A percentile compares a stretch with the other conserved stretches of the same genome.
Conservation (phyloP, 768 basidiomycete genomes). For the Ramaria sp. region DNA sequence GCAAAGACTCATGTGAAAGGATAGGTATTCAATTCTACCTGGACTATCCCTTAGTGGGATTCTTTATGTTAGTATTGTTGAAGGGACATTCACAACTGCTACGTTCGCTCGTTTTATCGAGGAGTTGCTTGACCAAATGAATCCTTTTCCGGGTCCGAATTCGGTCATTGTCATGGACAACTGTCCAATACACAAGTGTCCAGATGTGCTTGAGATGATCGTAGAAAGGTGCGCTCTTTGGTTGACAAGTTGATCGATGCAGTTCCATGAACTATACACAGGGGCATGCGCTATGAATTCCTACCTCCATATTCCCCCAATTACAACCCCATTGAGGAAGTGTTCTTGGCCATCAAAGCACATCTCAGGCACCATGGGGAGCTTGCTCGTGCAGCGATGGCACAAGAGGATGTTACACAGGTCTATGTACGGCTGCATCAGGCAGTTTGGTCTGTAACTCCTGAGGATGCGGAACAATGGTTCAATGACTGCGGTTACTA, state of each 20-base stretch:
- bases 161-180: constrained; percentile 20
- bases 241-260: not conserved
- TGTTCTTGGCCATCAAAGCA: constrained; percentile 20
- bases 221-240: constrained; percentile 1
- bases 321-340: constrained; percentile 20
- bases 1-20: constrained; percentile 12
- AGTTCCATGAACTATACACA: too few species aligned
- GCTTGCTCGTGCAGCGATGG: constrained; percentile 10
- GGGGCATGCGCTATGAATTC: constrained; percentile 8
- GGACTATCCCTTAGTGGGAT: constrained; percentile 20
- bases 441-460: constrained; percentile 15
- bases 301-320: constrained; percentile 21
- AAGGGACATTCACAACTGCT: constrained; percentile 13
- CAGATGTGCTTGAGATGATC: constrained; percentile 11
- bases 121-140: constrained; percentile 9
- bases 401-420: constrained; percentile 12
- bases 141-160: constrained; percentile 14
- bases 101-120: constrained; percentile 17
- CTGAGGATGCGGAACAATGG: constrained; percentile 14
- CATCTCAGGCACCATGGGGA: constrained; percentile 14
- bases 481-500: constrained; percentile 14
- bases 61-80: constrained; percentile 15
- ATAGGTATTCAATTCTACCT: constrained; percentile 24
- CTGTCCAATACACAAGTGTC: constrained; percentile 15
- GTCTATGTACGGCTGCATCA: constrained; percentile 15